A percentile compares a stretch with the other conserved stretches of the same genome.
Evolutionary conservation across 345 rosid species (phyloP).

Genomic region (Salix caprea): DNA sequence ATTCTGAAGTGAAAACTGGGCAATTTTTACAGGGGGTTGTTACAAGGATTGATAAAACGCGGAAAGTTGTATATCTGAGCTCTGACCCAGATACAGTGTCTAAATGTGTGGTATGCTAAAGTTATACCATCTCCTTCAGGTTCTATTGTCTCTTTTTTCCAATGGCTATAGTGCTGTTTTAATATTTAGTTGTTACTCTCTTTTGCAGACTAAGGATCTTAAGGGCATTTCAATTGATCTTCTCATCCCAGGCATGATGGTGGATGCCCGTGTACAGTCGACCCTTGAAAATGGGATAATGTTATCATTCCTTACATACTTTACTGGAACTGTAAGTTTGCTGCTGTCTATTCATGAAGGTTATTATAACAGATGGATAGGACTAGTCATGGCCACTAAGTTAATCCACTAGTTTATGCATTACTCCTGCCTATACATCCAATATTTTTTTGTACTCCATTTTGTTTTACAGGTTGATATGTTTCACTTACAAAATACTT

Average conservation of each 20-base stretch:
- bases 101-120: conserved; percentile 62
- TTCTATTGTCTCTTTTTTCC: neutral
- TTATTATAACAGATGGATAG: neutral
- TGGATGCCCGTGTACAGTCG: conserved; percentile 76
- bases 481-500: conserved; percentile 62
- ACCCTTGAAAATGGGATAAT: conserved; percentile 87
- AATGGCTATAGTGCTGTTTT: neutral
- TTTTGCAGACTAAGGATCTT: conserved; percentile 72
- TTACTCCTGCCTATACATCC: neutral
- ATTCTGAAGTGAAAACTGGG: conserved; percentile 47
- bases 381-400: neutral
- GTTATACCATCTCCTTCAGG: neutral
- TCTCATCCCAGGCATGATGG: conserved; percentile 95
- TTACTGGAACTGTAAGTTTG: conserved; percentile 87
- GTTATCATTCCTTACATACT: conserved; percentile 82
- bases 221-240: conserved; percentile 90
- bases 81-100: conserved; percentile 64
- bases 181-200: conserved; percentile 10
- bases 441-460: neutral
- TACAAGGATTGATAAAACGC: conserved; percentile 62
- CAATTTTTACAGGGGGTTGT: conserved; percentile 79
- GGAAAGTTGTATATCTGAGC: conserved; percentile 66
- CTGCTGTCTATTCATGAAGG: conserved; percentile 7
- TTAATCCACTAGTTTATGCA: neutral
- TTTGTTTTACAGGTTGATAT: conserved; percentile 62